Evolutionary conservation across 768 basidiomycete genomes (phyloP).

Genomic region (Lentinula guzmanii): DNA sequence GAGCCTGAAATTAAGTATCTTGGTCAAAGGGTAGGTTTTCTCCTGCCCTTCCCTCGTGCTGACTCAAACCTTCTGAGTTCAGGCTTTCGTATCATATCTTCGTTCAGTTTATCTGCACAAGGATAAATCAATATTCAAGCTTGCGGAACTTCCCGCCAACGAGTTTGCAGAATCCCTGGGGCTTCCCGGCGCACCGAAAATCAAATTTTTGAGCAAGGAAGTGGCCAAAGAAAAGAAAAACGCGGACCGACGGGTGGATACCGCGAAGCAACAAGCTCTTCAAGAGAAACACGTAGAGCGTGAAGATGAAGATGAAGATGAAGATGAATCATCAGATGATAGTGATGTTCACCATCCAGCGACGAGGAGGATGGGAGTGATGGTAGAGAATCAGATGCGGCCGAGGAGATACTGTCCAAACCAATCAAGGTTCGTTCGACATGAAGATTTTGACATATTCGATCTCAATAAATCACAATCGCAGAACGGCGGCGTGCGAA

Average conservation of each 20-base stretch:
- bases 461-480: background rate
- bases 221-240: constrained; percentile 76
- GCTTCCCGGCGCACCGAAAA: constrained; percentile 90
- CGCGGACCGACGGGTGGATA: constrained; percentile 35
- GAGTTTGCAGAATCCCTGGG: constrained; percentile 87
- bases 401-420: constrained; percentile 16
- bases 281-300: constrained; percentile 17
- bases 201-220: constrained; percentile 75
- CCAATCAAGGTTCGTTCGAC: constrained; percentile 32
- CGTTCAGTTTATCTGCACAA: constrained; percentile 91
- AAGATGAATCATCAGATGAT: constrained; percentile 21
- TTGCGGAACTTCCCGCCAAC: constrained; percentile 76
- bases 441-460: background rate
- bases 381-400: constrained; percentile 5
- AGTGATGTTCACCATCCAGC: constrained; percentile 14
- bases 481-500: constrained; percentile 51
- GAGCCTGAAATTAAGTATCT: constrained; percentile 97
- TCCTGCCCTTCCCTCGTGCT: background rate
- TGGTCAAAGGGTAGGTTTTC: constrained; percentile 71
- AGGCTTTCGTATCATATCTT: constrained; percentile 96
- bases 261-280: constrained; percentile 28
- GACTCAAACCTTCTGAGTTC: background rate
- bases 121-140: constrained; percentile 88
- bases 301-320: constrained; percentile 25
- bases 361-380: constrained; percentile 21